phyloP scores from a whole-genome alignment of 2,329 filamentous ascomycete genomes.

The Clonostachys rhizophaga region DNA sequence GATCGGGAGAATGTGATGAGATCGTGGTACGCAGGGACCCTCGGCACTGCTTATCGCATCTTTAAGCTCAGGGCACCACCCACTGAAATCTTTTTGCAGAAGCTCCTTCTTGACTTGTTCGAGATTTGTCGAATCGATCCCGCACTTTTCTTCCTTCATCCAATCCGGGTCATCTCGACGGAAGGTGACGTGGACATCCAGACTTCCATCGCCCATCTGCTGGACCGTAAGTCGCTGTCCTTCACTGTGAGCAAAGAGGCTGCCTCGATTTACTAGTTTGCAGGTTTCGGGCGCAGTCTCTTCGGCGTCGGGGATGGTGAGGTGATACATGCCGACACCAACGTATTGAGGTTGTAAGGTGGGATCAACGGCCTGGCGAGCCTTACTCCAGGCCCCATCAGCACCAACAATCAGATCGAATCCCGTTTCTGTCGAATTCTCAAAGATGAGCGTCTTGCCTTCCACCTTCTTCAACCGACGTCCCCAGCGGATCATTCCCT shows the following conservation, averaged over 20 bases:
- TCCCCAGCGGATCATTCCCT: constrained; percentile 39
- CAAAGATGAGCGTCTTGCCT: constrained; percentile 28
- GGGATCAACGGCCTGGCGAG: constrained; percentile 21
- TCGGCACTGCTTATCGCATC: constrained; percentile 33
- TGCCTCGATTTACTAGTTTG: constrained; percentile 40
- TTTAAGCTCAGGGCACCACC: constrained; percentile 35
- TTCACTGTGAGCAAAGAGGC: constrained; percentile 35
- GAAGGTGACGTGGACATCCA: constrained; percentile 31
- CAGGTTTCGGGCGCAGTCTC: constrained; percentile 33
- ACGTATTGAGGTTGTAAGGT: constrained; percentile 36
- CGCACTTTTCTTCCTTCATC: constrained; percentile 28
- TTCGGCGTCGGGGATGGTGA: constrained; percentile 34
- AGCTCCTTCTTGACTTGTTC: constrained; percentile 24
- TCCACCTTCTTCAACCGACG: constrained; percentile 32
- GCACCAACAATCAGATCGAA: constrained; percentile 33
- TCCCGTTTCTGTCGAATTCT: constrained; percentile 20
- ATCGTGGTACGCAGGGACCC: constrained; percentile 30
- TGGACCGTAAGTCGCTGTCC: constrained; percentile 30
- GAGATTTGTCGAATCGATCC: constrained; percentile 33
- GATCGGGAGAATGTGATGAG: constrained; percentile 48
- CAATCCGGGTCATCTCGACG: constrained; percentile 31
- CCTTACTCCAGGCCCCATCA: constrained; percentile 30
- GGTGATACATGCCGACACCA: constrained; percentile 35
- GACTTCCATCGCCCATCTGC: constrained; percentile 41
- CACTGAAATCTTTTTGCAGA: constrained; percentile 27